Base-by-base conservation (phyloP, 1,139 yeast genomes). In the Saccharomycopsis crataegensis region DNA sequence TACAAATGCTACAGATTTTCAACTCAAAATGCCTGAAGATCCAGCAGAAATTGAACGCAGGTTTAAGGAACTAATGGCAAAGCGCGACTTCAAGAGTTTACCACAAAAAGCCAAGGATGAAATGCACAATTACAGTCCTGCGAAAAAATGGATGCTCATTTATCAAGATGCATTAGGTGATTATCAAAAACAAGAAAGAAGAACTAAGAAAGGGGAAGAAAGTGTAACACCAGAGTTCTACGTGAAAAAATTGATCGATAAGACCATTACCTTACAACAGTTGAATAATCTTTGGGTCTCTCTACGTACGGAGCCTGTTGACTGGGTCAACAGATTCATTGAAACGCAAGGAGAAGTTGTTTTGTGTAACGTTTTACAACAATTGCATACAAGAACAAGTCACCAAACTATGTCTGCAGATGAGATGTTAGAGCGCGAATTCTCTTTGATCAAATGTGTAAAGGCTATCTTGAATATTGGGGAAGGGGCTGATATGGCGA, bases 301-400 rank as follows among this genome's bases (percentile, higher is more conserved):
- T 46, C 72, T 93, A 49, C 79, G 98, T 59, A 89, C 98, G 0
- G 97, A 91, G 65, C 95, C 95, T 45, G 78, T 93, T 45, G 84
- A 79, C 57, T 93, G 99, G 99, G 96, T 91, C 1, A 77, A 84
- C 55, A 79, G 76, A 40, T 93, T 93, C 58, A 76, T 89, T 55
- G 86, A 82, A 56, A 79, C 82, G 56, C 97, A 93, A 67, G 99
- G 99, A 48, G 96, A 89, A 58, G 81, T 89, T 2, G 91, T 96
- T 1, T 75, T 93, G 55, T 80, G 86, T 34, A 80, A 81, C 38
- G 80, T 81, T 3, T 64, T 81, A 36, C 71, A 73, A 52, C 79
- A 77, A 55, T 64, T 76, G 8, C 67, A 63, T 45, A 59, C 65
- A 2, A 58, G 64, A 37, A 59, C 65, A 9, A 62, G 6, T 48